A percentile compares a stretch with the other conserved stretches of the same genome.
These are phyloP conservation scores for Sinapis alba DNA, from an alignment of 441 rosid genomes.

Conservation along the genomic window DNA sequence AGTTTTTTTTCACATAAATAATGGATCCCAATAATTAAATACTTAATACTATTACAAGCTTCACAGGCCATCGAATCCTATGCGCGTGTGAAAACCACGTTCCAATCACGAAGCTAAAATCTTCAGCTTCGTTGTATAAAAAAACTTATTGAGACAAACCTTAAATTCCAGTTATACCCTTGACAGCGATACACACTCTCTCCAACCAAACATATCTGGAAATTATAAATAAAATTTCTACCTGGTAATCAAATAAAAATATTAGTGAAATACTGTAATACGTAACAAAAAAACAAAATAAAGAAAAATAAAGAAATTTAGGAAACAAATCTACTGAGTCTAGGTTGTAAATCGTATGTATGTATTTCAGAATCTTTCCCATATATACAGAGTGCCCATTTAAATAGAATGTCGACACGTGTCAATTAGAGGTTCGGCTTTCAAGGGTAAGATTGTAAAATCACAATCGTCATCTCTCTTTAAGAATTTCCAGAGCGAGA, in stretches of 20 bases:
- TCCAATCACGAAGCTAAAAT: slow-evolving; percentile 27
- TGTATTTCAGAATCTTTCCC: slow-evolving; percentile 16
- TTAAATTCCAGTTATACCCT: slow-evolving; percentile 26
- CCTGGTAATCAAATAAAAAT: slow-evolving; percentile 6
- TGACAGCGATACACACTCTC: slow-evolving; percentile 19
- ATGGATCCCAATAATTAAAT: background rate
- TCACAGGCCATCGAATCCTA: slow-evolving; percentile 36
- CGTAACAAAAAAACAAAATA: background rate
- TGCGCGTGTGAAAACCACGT: slow-evolving; percentile 34
- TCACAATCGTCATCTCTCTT: background rate
- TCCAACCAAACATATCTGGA: slow-evolving; percentile 31
- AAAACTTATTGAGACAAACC: background rate
- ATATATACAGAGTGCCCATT: slow-evolving; percentile 22
- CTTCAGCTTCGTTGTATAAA: slow-evolving; percentile 32
- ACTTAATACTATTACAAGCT: background rate
- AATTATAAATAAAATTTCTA: background rate
- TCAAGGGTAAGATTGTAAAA: slow-evolving; percentile 20
- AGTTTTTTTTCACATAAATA: background rate
- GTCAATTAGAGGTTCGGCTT: background rate
- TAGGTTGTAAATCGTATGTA: background rate
- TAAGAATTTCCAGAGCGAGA: slow-evolving; percentile 32
- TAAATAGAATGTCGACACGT: slow-evolving; percentile 24
- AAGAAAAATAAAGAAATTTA: background rate
- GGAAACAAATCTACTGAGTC: background rate
- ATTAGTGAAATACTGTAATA: background rate